Conservation (phyloP, 2,329 filamentous ascomycete species). For the Chaetomiaceae sp. region DNA sequence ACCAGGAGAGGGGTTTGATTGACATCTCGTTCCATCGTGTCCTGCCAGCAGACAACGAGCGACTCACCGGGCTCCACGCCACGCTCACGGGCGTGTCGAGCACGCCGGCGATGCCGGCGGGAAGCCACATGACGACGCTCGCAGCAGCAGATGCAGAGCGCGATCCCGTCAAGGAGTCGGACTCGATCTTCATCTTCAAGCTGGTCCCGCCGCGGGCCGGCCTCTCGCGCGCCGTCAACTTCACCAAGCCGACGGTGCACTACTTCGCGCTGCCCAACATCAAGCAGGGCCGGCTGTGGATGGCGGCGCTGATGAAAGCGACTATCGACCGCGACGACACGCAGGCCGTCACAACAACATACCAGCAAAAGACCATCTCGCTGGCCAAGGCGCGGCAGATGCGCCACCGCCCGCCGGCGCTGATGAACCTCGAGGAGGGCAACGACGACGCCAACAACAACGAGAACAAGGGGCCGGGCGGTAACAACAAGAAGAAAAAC, state of each 20-base stretch:
- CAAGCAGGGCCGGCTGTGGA: slow-evolving; percentile 86
- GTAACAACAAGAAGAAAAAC: slow-evolving; percentile 2
- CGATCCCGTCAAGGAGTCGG: slow-evolving; percentile 38
- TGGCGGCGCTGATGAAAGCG: slow-evolving; percentile 98
- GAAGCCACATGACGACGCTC: slow-evolving; percentile 42
- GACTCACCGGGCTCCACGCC: slow-evolving; percentile 84
- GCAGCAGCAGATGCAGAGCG: slow-evolving; percentile 45
- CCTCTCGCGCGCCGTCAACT: slow-evolving; percentile 85
- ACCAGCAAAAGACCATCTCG: slow-evolving; percentile 95
- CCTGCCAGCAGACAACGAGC: slow-evolving; percentile 88
- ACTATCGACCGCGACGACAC: slow-evolving; percentile 90
- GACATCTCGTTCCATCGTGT: slow-evolving; percentile 97
- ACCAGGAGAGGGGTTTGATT: slow-evolving; percentile 89
- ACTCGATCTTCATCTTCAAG: slow-evolving; percentile 95
- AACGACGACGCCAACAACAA: slow-evolving; percentile 12
- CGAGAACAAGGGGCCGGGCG: slow-evolving; percentile 15
- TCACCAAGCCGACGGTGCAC: slow-evolving; percentile 94
- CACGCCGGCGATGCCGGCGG: slow-evolving; percentile 52
- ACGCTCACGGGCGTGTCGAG: slow-evolving; percentile 82
- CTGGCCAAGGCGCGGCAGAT: slow-evolving; percentile 81
- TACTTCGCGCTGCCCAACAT: slow-evolving; percentile 95
- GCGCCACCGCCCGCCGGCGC: slow-evolving; percentile 81
- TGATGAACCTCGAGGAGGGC: slow-evolving; percentile 64
- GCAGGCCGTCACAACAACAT: slow-evolving; percentile 78
- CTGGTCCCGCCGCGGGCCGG: slow-evolving; percentile 85